These are phyloP conservation scores for Pisolithus thermaeus DNA, from an alignment of 1,284 basidiomycete species.

Conservation along the genomic window DNA sequence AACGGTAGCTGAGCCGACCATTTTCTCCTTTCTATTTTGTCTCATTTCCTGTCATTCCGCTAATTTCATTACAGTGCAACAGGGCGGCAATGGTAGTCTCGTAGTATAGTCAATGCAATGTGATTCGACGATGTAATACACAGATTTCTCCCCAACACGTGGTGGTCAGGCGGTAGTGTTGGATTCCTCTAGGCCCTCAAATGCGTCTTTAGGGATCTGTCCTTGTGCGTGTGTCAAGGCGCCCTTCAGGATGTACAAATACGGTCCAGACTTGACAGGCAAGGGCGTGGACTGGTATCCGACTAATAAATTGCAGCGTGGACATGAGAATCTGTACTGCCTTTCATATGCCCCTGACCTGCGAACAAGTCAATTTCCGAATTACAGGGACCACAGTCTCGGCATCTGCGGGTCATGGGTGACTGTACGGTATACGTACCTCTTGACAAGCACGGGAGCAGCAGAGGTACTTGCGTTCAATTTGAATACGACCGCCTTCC, in stretches of 20 bases:
- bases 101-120: too few species aligned
- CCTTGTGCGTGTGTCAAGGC: constrained; percentile 75
- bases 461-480: constrained; percentile 54
- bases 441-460: constrained; percentile 66
- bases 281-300: constrained; percentile 71
- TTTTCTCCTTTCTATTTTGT: constrained; percentile 4
- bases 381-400: not conserved
- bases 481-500: constrained; percentile 70
- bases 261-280: constrained; percentile 65
- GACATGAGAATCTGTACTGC: constrained; percentile 70
- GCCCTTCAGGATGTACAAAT: constrained; percentile 66
- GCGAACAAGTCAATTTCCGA: constrained; percentile 2
- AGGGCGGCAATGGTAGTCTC: too few species aligned
- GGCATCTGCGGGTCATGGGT: constrained; percentile 5
- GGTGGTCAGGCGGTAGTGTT: not conserved
- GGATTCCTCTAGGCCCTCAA: constrained; percentile 33
- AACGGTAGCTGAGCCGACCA: constrained; percentile 56
- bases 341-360: constrained; percentile 65
- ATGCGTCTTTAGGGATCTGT: constrained; percentile 70
- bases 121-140: too few species aligned
- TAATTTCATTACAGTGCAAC: not conserved
- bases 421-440: constrained; percentile 37
- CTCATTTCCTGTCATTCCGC: not conserved
- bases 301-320: constrained; percentile 66
- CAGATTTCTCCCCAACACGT: too few species aligned